These are phyloP conservation scores for Fusarium pilosicola DNA, from an alignment of 2,329 filamentous ascomycete genomes.

Conservation along the genomic window DNA sequence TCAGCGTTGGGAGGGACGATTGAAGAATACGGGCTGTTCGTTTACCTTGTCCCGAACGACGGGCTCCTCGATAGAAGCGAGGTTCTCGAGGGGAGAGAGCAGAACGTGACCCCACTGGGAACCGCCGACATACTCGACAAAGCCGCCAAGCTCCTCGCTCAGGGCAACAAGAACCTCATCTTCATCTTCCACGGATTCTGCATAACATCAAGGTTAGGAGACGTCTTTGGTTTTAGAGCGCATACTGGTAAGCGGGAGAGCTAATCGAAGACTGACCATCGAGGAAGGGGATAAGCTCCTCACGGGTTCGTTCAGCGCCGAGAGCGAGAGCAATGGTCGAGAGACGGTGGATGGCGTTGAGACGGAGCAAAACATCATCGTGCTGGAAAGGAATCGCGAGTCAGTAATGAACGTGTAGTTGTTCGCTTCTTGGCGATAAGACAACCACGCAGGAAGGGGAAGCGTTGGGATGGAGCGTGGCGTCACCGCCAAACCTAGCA, in stretches of 20 bases:
- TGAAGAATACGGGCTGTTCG: constrained; percentile 26
- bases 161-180: constrained; percentile 97
- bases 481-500: constrained; percentile 45
- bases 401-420: constrained; percentile 42
- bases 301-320: constrained; percentile 94
- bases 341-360: constrained; percentile 98
- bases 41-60: constrained; percentile 95
- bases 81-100: constrained; percentile 94
- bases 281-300: constrained; percentile 98
- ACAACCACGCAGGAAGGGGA: constrained; percentile 15
- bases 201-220: constrained; percentile 33
- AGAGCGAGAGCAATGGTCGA: constrained; percentile 98
- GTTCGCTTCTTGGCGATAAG: constrained; percentile 17
- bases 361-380: constrained; percentile 95
- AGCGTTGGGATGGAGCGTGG: constrained; percentile 30
- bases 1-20: neutral
- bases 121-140: constrained; percentile 97
- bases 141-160: constrained; percentile 95
- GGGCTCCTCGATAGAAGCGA: constrained; percentile 98
- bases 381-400: constrained; percentile 68
- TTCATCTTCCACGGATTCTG: constrained; percentile 99
- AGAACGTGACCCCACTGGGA: constrained; percentile 95
- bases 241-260: constrained; percentile 28
- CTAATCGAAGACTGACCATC: constrained; percentile 76
- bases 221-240: constrained; percentile 22